A percentile compares a stretch with the other conserved stretches of the same genome.
Conservation (phyloP, 345 rosid species). For the Gynandropsis gynandra region DNA sequence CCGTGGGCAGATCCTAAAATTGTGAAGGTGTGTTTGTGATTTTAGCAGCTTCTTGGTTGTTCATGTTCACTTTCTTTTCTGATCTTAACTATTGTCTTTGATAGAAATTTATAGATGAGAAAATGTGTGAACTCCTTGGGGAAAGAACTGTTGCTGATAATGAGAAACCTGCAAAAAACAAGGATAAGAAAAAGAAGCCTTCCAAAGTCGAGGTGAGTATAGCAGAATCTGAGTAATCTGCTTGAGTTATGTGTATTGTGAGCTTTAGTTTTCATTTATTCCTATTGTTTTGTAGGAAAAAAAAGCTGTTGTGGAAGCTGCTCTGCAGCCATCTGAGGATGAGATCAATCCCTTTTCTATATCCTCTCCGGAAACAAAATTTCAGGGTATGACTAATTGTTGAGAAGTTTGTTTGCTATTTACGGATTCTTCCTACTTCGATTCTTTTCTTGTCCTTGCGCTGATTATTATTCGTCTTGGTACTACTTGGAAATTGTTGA, state of each 20-base stretch:
- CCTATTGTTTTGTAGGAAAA: conserved; percentile 45
- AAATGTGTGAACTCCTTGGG: conserved; percentile 74
- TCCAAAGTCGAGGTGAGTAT: conserved; percentile 60
- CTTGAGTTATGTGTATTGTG: conserved; percentile 1
- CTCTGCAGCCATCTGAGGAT: conserved; percentile 69
- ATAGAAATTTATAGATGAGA: conserved; percentile 69
- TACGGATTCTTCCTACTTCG: conserved; percentile 1
- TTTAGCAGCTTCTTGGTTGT: conserved; percentile 16
- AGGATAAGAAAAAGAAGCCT: conserved; percentile 82
- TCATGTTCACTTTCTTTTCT: conserved; percentile 10
- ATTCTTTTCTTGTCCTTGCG: conserved; percentile 3
- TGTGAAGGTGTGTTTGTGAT: conserved; percentile 50
- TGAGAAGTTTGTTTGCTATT: background rate
- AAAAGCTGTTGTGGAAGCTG: conserved; percentile 38
- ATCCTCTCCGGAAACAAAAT: conserved; percentile 81
- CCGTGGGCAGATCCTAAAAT: conserved; percentile 96
- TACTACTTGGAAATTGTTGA: too few species aligned
- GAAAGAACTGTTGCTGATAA: conserved; percentile 85
- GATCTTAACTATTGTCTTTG: conserved; percentile 6
- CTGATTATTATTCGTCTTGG: too few species aligned
- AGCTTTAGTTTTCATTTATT: conserved; percentile 15
- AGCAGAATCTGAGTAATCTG: conserved; percentile 7
- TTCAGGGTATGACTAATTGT: conserved; percentile 51
- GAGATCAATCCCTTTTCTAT: conserved; percentile 75
- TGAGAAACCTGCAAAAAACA: conserved; percentile 85